Base-by-base conservation (phyloP, 305 asterid species). In the Fraxinus dipetala region DNA sequence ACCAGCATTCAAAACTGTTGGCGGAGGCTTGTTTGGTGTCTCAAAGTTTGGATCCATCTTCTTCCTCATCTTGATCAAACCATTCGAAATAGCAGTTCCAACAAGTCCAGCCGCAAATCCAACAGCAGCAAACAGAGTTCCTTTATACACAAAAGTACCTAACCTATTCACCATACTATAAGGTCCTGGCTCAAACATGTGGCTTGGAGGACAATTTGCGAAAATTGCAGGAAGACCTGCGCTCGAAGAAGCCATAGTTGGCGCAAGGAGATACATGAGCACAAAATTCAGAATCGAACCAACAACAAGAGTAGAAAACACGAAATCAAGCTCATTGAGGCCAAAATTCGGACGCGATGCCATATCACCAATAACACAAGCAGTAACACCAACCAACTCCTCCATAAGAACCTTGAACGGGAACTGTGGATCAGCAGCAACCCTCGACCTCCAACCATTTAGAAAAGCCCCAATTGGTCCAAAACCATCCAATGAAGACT, bases 381-480 rank as follows among this genome's bases (percentile, higher is more conserved):
- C 84, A 2, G 80, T 87, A 11, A 89, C 90, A 24, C 92, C 90
- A n/a, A 87, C 92, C 75, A 89, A 45, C 63, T 89, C 92, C 83
- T 89, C 92, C 92, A 89, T 89, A 18, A 87, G 75, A 73, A 89
- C 89, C 89, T 89, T 89, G 82, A 89, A 89, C 1, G 92, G 89
- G 77, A 89, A 89, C 76, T 87, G 90, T 13, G 89, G 88, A 86
- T 89, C 92, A 0, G 90, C 90, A 2, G 88, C 86, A 65, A 89
- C 92, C 78, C 92, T 83, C 1, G 90, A 84, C 82, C 89, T 86
- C 92, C 92, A 89, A 2, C 90, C 90, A 28, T 35, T 77, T 11
- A 87, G 79, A 79, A 89, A 87, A 43, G 86, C 89, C 34, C 90
- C 92, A 34, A 89, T 78, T 61, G 87, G 89, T 28, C 92, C 90